phyloP scores from a whole-genome alignment of 441 rosid species.

The Lepidium campestre region DNA sequence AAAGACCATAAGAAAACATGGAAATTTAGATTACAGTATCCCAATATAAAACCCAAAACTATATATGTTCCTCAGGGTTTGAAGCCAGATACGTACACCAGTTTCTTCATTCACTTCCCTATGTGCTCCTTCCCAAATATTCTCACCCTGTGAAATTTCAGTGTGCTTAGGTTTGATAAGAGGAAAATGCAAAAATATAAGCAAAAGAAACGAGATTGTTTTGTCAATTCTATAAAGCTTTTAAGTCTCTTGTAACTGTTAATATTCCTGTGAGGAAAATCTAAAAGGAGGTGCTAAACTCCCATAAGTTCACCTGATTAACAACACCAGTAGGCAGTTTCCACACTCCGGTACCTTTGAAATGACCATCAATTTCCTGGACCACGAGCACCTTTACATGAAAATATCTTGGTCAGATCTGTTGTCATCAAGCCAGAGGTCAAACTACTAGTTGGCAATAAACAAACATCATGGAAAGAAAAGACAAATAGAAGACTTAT shows the following conservation, averaged over 20 bases:
- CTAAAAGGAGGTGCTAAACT: not conserved
- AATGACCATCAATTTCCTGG: slow-evolving; percentile 48
- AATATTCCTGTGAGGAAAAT: not conserved
- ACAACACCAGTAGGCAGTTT: slow-evolving; percentile 37
- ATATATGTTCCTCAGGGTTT: not conserved
- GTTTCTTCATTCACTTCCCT: slow-evolving; percentile 41
- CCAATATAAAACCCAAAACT: not conserved
- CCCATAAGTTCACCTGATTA: not conserved
- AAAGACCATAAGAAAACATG: not conserved
- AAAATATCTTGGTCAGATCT: not conserved
- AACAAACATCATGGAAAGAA: not conserved
- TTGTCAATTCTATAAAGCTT: too few species aligned
- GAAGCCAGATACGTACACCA: slow-evolving; percentile 37
- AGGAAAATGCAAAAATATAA: not conserved
- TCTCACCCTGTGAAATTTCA: not conserved
- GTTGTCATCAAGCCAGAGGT: not conserved
- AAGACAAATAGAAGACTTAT: not conserved
- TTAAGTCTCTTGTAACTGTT: too few species aligned
- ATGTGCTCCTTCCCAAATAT: not conserved
- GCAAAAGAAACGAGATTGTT: not conserved
- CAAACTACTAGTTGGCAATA: not conserved
- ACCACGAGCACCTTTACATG: slow-evolving; percentile 52
- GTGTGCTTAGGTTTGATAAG: not conserved
- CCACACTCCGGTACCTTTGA: slow-evolving; percentile 45
- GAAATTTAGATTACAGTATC: not conserved